Evolutionary conservation across 2,329 filamentous ascomycete species (phyloP), one percentile per base, ranked within the genome.

Genomic region (Penicillium aurantiogriseum): DNA sequence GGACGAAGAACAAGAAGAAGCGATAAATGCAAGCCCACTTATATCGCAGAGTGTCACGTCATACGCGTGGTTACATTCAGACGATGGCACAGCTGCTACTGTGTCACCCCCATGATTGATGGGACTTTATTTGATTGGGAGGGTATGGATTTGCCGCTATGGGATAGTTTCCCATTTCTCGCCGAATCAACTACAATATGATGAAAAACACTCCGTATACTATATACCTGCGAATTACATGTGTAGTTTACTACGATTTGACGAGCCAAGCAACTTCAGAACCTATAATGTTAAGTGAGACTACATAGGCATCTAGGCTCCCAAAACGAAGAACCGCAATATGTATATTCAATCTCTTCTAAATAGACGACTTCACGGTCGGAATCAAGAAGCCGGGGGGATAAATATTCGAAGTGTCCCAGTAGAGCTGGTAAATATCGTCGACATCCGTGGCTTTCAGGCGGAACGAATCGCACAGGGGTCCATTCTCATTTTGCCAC

Each of bases 111-210:
- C 45, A 61, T 40, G 8, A 51, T 66, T 4, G 63, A 64, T 35
- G 60, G 62, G 9, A 23, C 54, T 2, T 66, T 70, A 15, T 36
- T 68, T 19, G 67, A 67, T 13, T 71, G 71, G 69, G 70, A 72
- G 52, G 70, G 71, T 2, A 70, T 74, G 69, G 68, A 74, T 47
- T 53, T 74, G 31, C 67, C 70, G 1, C 39, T 71, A 6, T 74
- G 71, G 72, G 72, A 74, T 58, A 72, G 70, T 57, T 74, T 74
- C 36, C 72, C 72, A 2, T 74, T 73, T 45, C 56, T 62, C 5
- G 66, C 65, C 4, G 68, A 67, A 38, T 60, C 62, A 5, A 54
- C 54, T 25, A 58, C 59, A 13, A 40, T 64, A n/a, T 66, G 31
- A 63, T 29, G 15, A 43, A 46, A 3, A 42, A 48, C 10, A 11